Evolutionary conservation across 2,329 filamentous ascomycete genomes (phyloP), one percentile per base, ranked within the genome.

Genomic region (Neodidymelliopsis sp.): DNA sequence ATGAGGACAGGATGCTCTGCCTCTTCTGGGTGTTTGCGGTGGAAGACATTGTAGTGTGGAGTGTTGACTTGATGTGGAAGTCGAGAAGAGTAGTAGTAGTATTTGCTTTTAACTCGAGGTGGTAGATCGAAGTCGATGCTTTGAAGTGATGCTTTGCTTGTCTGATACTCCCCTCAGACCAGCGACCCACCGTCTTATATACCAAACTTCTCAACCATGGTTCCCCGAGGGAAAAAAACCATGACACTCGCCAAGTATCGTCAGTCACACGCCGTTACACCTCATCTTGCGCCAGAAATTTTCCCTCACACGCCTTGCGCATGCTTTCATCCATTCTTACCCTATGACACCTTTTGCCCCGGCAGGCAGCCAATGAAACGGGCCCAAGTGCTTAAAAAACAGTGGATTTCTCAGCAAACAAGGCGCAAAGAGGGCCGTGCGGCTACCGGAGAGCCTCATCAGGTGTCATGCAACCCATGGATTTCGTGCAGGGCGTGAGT

Each of bases 1-100:
- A 47, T 31, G 59, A 58, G 45, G 59, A 58, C 53, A 64, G 52
- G 56, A 62, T 52, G 56, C 40, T 50, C 49, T 56, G 54, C 50
- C 53, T 49, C 58, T 61, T 64, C 55, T 50, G 61, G 53, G n/a
- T 41, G 48, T 35, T 51, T 34, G 47, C 42, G 25, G 43, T 51
- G 45, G 49, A 52, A 47, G 49, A 52, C 49, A 52, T 52, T 52
- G 13, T 50, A 13, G 30, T 39, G 28, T 35, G 28, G 20, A 15
- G 24, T 29, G 44, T 43, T 40, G 43, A 35, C 35, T 44, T 37
- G 34, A 18, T 24, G 10, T 42, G 18, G 7, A 36, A 39, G 24
- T 36, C 39, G 29, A 43, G 23, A 23, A 28, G 31, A 24, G 29
- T 37, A 22, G 22, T 39, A 20, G 24, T 40, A 28, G 37, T 53